phyloP scores from a whole-genome alignment of 2,329 filamentous ascomycete species.

The Sclerotiophoma versabilis region DNA sequence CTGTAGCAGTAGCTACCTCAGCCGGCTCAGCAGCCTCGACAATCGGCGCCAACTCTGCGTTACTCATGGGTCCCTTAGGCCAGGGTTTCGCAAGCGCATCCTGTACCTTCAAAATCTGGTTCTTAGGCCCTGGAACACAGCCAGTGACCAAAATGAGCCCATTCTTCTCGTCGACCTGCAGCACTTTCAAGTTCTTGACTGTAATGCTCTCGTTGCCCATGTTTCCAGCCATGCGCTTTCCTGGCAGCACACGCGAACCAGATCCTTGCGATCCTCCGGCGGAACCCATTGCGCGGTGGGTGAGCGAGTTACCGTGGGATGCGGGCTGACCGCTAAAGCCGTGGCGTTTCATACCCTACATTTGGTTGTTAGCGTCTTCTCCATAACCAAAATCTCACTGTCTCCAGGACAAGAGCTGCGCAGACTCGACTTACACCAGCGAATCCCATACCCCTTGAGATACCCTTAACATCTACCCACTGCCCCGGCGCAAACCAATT shows the following conservation, averaged over 20 bases:
- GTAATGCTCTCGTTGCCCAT: slow-evolving; percentile 93
- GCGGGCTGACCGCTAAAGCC: slow-evolving; percentile 88
- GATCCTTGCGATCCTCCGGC: slow-evolving; percentile 88
- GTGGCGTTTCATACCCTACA: slow-evolving; percentile 88
- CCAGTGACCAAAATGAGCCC: slow-evolving; percentile 88
- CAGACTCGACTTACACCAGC: slow-evolving; percentile 67
- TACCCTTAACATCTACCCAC: slow-evolving; percentile 83
- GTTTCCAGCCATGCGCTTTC: slow-evolving; percentile 96
- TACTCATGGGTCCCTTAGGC: slow-evolving; percentile 59
- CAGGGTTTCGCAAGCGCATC: slow-evolving; percentile 90
- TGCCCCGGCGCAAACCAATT: slow-evolving; percentile 92
- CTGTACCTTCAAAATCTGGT: slow-evolving; percentile 81
- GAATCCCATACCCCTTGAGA: slow-evolving; percentile 88
- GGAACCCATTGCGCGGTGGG: slow-evolving; percentile 91
- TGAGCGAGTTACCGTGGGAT: slow-evolving; percentile 93
- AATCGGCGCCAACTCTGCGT: slow-evolving; percentile 28
- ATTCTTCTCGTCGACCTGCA: slow-evolving; percentile 85
- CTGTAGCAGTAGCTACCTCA: slow-evolving; percentile 18
- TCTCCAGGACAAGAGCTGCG: not conserved
- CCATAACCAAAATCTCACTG: too few species aligned
- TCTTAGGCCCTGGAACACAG: slow-evolving; percentile 85
- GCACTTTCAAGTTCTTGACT: slow-evolving; percentile 86
- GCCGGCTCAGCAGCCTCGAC: slow-evolving; percentile 17
- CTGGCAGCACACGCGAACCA: slow-evolving; percentile 89
- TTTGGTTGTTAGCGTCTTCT: slow-evolving; percentile 8